Conservation (phyloP, 2,329 filamentous ascomycete species). For the Furcasterigmium furcatum region DNA sequence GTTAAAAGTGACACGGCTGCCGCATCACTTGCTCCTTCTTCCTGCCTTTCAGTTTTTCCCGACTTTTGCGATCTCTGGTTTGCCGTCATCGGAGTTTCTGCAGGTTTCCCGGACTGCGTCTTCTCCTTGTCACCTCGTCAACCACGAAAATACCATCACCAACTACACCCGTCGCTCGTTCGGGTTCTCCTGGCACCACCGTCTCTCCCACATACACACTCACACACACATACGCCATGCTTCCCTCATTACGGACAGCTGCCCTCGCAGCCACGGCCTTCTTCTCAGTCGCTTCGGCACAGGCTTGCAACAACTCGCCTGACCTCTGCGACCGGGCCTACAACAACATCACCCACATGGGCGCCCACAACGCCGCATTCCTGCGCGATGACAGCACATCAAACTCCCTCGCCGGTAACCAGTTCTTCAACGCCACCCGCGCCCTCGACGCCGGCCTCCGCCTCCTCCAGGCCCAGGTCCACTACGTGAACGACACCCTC, state of each 20-base stretch:
- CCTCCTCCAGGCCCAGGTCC: conserved; percentile 69
- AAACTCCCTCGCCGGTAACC: conserved; percentile 66
- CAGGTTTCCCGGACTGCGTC: too few species aligned
- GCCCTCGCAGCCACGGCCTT: conserved; percentile 15
- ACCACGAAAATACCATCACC: too few species aligned
- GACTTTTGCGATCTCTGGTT: too few species aligned
- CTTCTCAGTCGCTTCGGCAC: conserved; percentile 20
- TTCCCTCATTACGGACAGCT: conserved; percentile 18
- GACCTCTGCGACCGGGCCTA: conserved; percentile 68
- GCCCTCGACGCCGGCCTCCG: conserved; percentile 71
- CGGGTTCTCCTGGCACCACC: background rate
- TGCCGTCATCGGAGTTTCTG: too few species aligned
- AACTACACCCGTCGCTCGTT: background rate
- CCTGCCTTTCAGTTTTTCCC: too few species aligned
- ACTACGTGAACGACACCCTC: conserved; percentile 55
- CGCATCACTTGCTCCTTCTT: too few species aligned
- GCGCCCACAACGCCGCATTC: conserved; percentile 73
- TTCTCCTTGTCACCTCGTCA: too few species aligned
- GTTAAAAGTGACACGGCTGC: too few species aligned
- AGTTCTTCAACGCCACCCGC: conserved; percentile 69
- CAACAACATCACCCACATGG: conserved; percentile 74
- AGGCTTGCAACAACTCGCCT: conserved; percentile 81
- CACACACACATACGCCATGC: conserved; percentile 15
- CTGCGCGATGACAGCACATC: conserved; percentile 59
- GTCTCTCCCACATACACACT: background rate